Base-by-base conservation (phyloP, 2,329 filamentous ascomycete genomes). In the Geosmithia morbida region DNA sequence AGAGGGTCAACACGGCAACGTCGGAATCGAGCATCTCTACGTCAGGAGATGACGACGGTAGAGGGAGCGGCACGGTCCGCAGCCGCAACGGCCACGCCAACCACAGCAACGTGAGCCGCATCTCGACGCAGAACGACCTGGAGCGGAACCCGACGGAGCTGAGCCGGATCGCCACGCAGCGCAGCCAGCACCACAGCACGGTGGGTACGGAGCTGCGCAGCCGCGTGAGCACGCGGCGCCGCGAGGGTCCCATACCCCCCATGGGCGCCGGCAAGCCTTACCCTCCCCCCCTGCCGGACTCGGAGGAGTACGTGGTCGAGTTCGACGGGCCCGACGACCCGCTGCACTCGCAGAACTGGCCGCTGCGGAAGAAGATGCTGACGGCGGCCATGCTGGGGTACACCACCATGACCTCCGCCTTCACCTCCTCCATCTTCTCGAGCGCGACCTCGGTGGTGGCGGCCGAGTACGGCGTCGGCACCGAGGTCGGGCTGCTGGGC, bases 301-400 rank as follows among this genome's bases (percentile, higher is more conserved):
- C 74, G 54, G 85, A 89, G 55, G 79, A 85, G 52, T 90, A 89
- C 57, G 83, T 88, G 0, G 85, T 89, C 42, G 85, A 87, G 62
- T 95, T 94, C 58, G 83, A 89, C 54, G 88, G 87, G 0, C 82
- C 79, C 1, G 74, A 88, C 52, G 88, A 95, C 57, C 87, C 87
- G 2, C 59, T 89, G 50, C 87, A 94, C 62, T 83, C 87, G 1
- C 85, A 90, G 66, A 95, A 95, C 61, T 95, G 88, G 88, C 74
- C 84, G 0, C 58, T 85, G 47, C 76, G 68, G 59, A 89, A 85
- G 69, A 95, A 94, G 79, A 45, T 87, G 40, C 55, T 75, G 4
- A 85, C 81, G 0, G 77, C 79, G 18, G 71, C 72, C 41, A 81
- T 87, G 55, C 67, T 89, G 41, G 84, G 80, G 16, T 88, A 80